Evolutionary conservation across 2,329 filamentous ascomycete genomes (phyloP).

Genomic region (Juglanconis sp.): DNA sequence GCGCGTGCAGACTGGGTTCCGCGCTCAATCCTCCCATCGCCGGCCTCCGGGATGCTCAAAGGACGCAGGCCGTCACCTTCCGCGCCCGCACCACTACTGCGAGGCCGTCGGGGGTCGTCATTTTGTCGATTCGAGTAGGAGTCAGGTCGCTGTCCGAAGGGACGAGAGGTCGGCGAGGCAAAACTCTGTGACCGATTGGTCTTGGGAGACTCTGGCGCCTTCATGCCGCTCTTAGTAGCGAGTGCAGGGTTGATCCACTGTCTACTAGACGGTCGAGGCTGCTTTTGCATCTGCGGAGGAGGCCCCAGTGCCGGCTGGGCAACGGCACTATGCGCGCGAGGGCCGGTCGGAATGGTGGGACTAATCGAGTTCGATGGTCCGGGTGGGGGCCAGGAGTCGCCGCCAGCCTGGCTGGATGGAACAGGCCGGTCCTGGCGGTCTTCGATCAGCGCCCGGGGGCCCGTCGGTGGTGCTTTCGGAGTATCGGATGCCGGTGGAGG

Average conservation of each 20-base stretch:
- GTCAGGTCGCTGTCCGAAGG: constrained; percentile 32
- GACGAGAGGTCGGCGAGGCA: constrained; percentile 35
- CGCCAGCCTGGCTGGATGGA: constrained; percentile 37
- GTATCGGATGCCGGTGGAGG: constrained; percentile 28
- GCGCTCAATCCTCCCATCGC: constrained; percentile 41
- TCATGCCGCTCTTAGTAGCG: constrained; percentile 32
- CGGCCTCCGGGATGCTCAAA: constrained; percentile 44
- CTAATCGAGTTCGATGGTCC: constrained; percentile 46
- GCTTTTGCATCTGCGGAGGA: constrained; percentile 34
- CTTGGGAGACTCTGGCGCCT: constrained; percentile 51
- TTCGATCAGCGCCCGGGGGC: constrained; percentile 47
- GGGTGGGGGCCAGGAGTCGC: constrained; percentile 37
- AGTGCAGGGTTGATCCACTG: constrained; percentile 58
- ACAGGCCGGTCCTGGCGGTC: constrained; percentile 51
- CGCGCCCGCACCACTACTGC: constrained; percentile 52
- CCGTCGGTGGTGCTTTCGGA: constrained; percentile 49
- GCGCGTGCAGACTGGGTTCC: constrained; percentile 34
- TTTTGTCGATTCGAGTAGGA: constrained; percentile 36
- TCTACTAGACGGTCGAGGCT: constrained; percentile 50
- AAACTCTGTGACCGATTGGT: constrained; percentile 49
- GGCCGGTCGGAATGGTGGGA: constrained; percentile 50
- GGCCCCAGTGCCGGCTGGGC: neutral
- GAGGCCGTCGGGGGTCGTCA: constrained; percentile 44
- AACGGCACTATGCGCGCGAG: constrained; percentile 40
- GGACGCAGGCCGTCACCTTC: constrained; percentile 39